Percentiles rank a stretch among this genome's conserved stretches.
Conservation (phyloP, 2,329 filamentous ascomycete species). For the Exophiala sp. region DNA sequence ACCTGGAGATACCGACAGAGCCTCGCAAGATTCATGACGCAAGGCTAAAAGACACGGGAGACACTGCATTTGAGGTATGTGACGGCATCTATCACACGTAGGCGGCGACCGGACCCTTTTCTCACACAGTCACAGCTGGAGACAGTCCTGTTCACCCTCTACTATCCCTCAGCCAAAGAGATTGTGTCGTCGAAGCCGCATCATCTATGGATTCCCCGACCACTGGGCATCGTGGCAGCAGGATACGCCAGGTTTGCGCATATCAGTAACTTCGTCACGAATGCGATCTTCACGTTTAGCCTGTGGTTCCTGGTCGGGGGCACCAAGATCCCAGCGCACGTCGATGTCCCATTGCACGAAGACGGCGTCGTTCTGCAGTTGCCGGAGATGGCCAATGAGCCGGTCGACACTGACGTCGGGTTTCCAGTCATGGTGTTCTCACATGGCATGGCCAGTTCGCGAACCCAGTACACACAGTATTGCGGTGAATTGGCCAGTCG, state of each 20-base stretch:
- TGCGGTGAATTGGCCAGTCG: constrained; percentile 26
- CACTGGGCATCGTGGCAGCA: constrained; percentile 20
- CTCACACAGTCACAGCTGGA: too few species aligned
- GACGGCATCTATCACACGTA: too few species aligned
- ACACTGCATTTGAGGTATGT: constrained; percentile 25
- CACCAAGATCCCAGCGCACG: constrained; percentile 27
- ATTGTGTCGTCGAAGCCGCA: constrained; percentile 17
- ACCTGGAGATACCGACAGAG: constrained; percentile 26
- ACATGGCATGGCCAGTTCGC: constrained; percentile 28
- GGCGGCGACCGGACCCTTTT: too few species aligned
- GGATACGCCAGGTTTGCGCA: constrained; percentile 27
- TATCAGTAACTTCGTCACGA: constrained; percentile 27
- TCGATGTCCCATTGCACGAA: constrained; percentile 26
- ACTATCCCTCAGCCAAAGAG: constrained; percentile 25
- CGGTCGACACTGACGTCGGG: constrained; percentile 16
- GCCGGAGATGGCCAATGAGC: background rate
- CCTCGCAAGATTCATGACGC: constrained; percentile 20
- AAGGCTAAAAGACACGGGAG: constrained; percentile 18
- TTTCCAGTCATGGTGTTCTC: constrained; percentile 28
- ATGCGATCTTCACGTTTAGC: constrained; percentile 24
- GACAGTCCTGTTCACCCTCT: constrained; percentile 29
- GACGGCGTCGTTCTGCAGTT: constrained; percentile 10
- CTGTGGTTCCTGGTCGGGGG: constrained; percentile 25
- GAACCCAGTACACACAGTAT: constrained; percentile 28
- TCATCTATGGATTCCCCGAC: constrained; percentile 28